These are phyloP conservation scores for Nicotiana tomentosiformis DNA, from an alignment of 257 asterid species.

Conservation along the genomic window DNA sequence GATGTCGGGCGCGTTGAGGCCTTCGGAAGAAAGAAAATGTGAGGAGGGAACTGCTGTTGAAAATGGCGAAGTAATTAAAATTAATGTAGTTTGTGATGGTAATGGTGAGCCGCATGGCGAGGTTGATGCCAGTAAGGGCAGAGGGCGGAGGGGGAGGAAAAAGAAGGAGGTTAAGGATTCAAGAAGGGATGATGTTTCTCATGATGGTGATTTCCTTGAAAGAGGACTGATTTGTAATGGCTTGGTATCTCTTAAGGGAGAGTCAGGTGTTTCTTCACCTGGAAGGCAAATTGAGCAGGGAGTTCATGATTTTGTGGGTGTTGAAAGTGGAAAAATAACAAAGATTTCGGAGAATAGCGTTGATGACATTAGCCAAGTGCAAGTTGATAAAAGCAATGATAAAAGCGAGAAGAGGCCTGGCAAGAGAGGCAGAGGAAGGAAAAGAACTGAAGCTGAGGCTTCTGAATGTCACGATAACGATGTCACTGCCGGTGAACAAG, in stretches of 20 bases:
- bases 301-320: not conserved
- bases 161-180: not conserved
- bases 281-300: not conserved
- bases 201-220: not conserved
- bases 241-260: not conserved
- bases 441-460: conserved; percentile 9
- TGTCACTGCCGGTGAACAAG: not conserved
- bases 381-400: not conserved
- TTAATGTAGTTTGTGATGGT: conserved; percentile 8
- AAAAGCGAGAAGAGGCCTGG: not conserved
- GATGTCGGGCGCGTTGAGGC: not conserved
- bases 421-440: conserved; percentile 7
- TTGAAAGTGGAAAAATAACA: not conserved
- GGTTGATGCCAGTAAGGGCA: not conserved
- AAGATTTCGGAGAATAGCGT: not conserved
- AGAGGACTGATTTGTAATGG: not conserved
- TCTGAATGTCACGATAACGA: not conserved
- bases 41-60: not conserved
- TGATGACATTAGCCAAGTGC: not conserved
- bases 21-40: not conserved
- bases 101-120: not conserved
- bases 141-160: conserved; percentile 12
- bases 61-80: not conserved
- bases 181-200: not conserved
- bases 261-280: not conserved